A percentile compares a stretch with the other conserved stretches of the same genome.
Evolutionary conservation across 2,329 filamentous ascomycete species (phyloP).

Genomic region (Diaporthe longicolla): DNA sequence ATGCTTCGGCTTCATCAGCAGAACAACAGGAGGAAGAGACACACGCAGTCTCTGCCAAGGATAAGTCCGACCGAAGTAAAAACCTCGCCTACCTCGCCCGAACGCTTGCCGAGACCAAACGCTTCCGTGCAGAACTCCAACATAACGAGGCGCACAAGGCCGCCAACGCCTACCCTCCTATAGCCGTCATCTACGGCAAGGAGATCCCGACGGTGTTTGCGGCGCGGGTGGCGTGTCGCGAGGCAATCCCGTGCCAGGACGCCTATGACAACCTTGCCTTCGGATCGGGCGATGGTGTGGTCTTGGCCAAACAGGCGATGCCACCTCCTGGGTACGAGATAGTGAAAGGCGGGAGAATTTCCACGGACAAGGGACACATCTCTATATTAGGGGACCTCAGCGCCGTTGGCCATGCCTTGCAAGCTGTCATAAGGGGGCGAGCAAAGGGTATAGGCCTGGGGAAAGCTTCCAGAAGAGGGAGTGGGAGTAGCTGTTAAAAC

Average conservation of each 20-base stretch:
- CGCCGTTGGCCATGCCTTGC: slow-evolving; percentile 81
- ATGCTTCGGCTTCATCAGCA: slow-evolving; percentile 46
- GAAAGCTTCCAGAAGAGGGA: neutral
- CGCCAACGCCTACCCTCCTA: slow-evolving; percentile 84
- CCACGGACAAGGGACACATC: slow-evolving; percentile 88
- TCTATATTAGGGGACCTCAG: slow-evolving; percentile 88
- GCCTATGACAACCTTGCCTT: slow-evolving; percentile 91
- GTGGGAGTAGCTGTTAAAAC: neutral
- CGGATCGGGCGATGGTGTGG: slow-evolving; percentile 89
- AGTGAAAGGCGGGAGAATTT: slow-evolving; percentile 80
- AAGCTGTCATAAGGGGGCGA: slow-evolving; percentile 76
- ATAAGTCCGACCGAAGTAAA: slow-evolving; percentile 64
- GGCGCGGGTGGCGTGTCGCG: slow-evolving; percentile 79
- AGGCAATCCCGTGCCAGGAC: slow-evolving; percentile 81
- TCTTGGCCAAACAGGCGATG: slow-evolving; percentile 88
- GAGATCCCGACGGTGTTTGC: slow-evolving; percentile 88
- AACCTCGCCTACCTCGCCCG: slow-evolving; percentile 78
- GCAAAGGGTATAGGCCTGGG: slow-evolving; percentile 80
- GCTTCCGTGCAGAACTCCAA: slow-evolving; percentile 82
- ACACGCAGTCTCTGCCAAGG: slow-evolving; percentile 40
- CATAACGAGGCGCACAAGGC: slow-evolving; percentile 71
- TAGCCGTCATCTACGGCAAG: slow-evolving; percentile 89
- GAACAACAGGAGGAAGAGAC: slow-evolving; percentile 45
- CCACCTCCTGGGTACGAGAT: slow-evolving; percentile 83
- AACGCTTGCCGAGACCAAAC: slow-evolving; percentile 78